Base-by-base conservation (phyloP, 768 basidiomycete genomes). In the Trametes coccinea region DNA sequence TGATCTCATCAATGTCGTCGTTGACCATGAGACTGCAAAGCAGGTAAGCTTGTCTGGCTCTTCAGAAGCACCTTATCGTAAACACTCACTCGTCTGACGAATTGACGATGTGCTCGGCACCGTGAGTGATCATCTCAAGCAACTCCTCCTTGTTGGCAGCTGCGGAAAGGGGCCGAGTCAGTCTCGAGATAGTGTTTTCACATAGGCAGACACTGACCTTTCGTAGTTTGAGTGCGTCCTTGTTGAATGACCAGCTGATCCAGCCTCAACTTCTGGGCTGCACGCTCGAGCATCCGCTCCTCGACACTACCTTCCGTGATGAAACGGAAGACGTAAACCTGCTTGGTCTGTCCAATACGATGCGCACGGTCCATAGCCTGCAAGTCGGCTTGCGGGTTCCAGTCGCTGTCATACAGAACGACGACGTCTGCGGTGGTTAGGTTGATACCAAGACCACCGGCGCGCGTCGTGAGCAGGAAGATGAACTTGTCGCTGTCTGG, bases 361-460 rank as follows among this genome's bases (percentile, higher is more conserved):
- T 96, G 95, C 0, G 95, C 95, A 59, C 94, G 91, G 71, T 98
- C 95, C 96, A 97, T 98, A 4, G 97, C 97, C 73, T 99, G 97
- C 48, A 99, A 76, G 78, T 99, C 97, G 2, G 96, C 97, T 77
- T 99, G 97, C 1, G 97, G 96, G 73, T 98, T 99, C 95, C 97
- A 98, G 73, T 99, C 97, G 63, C 90, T 93, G 69, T 99, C 97
- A 65, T 98, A 98, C 5, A 98, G 78, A 0, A 98, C 88, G 52
- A 99, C 96, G 45, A 98, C 82, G 74, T 98, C 97, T 9, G 97
- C 97, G 0, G 89, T 86, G 5, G 95, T 97, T 69, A 98, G 74
- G 73, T 98, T 98, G 75, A 99, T 99, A 53, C 97, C 97, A 43
- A 99, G 79, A 49, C 97, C 97, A 59, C 97, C 96, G 31, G 96